phyloP scores from a whole-genome alignment of 352 stramenopile species.

The Peronospora farinosa region DNA sequence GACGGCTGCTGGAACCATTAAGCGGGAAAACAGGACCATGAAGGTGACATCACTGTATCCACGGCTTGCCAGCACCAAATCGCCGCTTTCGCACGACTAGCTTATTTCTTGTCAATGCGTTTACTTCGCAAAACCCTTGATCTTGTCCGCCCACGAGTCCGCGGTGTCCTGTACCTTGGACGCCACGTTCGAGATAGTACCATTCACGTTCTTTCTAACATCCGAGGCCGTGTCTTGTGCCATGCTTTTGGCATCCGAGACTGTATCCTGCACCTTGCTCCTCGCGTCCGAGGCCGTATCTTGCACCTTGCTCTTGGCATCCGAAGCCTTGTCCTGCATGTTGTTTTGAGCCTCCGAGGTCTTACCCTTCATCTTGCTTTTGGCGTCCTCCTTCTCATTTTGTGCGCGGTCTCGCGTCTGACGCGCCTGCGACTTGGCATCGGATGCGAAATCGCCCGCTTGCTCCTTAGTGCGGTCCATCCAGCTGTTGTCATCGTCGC shows the following conservation, averaged over 20 bases:
- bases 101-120: conserved; percentile 1
- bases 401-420: conserved; percentile 20
- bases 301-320: conserved; percentile 34
- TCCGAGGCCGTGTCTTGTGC: not conserved
- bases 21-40: no score
- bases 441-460: conserved; percentile 22
- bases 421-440: conserved; percentile 26
- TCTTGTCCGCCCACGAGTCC: conserved; percentile 31
- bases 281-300: conserved; percentile 35
- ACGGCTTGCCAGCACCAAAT: no score
- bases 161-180: conserved; percentile 2
- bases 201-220: no score
- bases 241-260: conserved; percentile 32
- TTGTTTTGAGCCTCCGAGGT: conserved; percentile 35
- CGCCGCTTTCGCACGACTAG: no score
- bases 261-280: conserved; percentile 29
- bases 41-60: no score
- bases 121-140: conserved; percentile 37
- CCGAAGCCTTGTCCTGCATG: conserved; percentile 34
- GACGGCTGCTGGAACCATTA: no score
- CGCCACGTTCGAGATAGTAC: no score
- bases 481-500: conserved; percentile 35
- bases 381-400: conserved; percentile 30
- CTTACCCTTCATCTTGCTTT: conserved; percentile 23
- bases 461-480: conserved; percentile 50